Percentiles rank a stretch among this genome's conserved stretches.
phyloP scores from a whole-genome alignment of 805 yeast genomes.

The Novakomyces olei region DNA sequence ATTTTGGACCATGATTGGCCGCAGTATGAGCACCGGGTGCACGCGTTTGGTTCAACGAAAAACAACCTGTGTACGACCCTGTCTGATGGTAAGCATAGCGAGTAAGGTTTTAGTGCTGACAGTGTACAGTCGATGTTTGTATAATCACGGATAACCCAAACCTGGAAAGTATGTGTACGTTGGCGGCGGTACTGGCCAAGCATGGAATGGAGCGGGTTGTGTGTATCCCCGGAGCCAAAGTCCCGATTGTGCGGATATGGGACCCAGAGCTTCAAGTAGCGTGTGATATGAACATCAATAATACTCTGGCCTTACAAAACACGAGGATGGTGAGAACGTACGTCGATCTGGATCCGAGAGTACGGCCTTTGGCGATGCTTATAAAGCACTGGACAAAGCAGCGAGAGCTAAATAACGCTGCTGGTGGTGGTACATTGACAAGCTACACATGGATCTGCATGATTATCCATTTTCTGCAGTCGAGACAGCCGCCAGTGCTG shows the following conservation, averaged over 20 bases:
- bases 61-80: too few species aligned
- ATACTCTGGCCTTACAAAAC: constrained; percentile 11
- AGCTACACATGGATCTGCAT: constrained; percentile 13
- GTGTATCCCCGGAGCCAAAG: constrained; percentile 13
- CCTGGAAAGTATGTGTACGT: too few species aligned
- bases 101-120: too few species aligned
- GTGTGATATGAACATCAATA: constrained; percentile 13
- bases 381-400: constrained; percentile 13
- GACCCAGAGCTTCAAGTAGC: constrained; percentile 11
- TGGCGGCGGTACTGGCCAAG: too few species aligned
- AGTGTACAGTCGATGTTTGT: too few species aligned
- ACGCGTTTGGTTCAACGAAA: too few species aligned
- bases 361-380: constrained; percentile 11
- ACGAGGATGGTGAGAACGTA: constrained; percentile 11
- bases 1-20: too few species aligned
- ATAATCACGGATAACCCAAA: too few species aligned
- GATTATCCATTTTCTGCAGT: constrained; percentile 12
- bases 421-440: constrained; percentile 12
- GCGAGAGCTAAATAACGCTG: constrained; percentile 13
- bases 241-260: constrained; percentile 13
- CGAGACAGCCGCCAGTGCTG: constrained; percentile 10
- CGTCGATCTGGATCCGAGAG: constrained; percentile 11
- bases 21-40: too few species aligned
- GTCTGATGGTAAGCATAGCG: too few species aligned
- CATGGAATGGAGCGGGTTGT: constrained; percentile 11